Evolutionary conservation across 768 basidiomycete genomes (phyloP).

Genomic region (Dioszegia aurantiaca): DNA sequence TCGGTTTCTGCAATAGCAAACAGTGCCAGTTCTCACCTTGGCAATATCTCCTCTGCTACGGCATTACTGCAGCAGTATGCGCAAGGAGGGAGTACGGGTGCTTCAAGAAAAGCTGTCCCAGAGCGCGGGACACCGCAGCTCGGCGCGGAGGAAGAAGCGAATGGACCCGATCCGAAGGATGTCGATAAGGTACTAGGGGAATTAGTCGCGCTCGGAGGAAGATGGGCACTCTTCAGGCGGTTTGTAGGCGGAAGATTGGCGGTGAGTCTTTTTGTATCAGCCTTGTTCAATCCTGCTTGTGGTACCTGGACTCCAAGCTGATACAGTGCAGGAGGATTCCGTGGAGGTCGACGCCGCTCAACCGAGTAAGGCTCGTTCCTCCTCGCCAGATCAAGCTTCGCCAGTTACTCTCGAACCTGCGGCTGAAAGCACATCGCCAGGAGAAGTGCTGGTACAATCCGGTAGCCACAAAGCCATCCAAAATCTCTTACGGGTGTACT

Average conservation of each 20-base stretch:
- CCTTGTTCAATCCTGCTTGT: background rate
- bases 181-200: conserved; percentile 88
- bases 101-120: background rate
- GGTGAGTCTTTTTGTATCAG: conserved; percentile 6
- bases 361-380: background rate
- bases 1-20: conserved; percentile 35
- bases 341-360: background rate
- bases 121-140: conserved; percentile 11
- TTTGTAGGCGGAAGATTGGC: conserved; percentile 72
- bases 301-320: background rate
- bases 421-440: background rate
- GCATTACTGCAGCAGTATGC: conserved; percentile 47
- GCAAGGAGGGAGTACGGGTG: conserved; percentile 22
- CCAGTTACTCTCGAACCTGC: background rate
- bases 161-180: conserved; percentile 75
- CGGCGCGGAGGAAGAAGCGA: conserved; percentile 52
- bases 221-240: conserved; percentile 86
- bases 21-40: conserved; percentile 37
- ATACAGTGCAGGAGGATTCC: background rate
- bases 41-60: conserved; percentile 43
- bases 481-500: conserved; percentile 68
- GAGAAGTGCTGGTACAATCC: conserved; percentile 45
- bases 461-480: conserved; percentile 59
- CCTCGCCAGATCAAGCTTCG: background rate
- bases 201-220: conserved; percentile 78